phyloP scores from a whole-genome alignment of 2,329 filamentous ascomycete species.

The Xylariaceae sp. region DNA sequence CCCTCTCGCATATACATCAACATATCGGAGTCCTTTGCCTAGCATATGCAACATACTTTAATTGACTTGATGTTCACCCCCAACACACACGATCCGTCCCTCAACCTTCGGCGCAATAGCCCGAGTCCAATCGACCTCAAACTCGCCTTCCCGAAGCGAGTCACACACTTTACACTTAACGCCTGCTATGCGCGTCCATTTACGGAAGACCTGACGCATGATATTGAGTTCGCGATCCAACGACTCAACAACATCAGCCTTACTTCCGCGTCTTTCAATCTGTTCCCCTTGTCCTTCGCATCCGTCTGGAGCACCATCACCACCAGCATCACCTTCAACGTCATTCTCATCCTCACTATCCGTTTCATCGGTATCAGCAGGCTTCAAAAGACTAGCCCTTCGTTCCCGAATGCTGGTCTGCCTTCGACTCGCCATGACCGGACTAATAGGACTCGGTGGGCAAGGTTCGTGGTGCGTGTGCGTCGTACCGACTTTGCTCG shows the following conservation, averaged over 20 bases:
- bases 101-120: conserved; percentile 76
- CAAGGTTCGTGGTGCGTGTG: conserved; percentile 39
- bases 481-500: conserved; percentile 53
- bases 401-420: conserved; percentile 30
- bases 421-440: not conserved
- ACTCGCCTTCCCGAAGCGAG: conserved; percentile 55
- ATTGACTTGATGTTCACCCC: no score
- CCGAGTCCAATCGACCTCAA: conserved; percentile 70
- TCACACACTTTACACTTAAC: conserved; percentile 52
- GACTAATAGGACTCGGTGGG: conserved; percentile 10
- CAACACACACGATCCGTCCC: conserved; percentile 58
- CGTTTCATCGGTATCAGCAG: conserved; percentile 43
- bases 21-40: no score
- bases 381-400: conserved; percentile 24
- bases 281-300: no score
- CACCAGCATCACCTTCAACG: no score
- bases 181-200: conserved; percentile 68
- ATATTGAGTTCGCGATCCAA: conserved; percentile 57
- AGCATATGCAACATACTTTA: no score
- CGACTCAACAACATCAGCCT: conserved; percentile 32
- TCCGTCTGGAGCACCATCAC: no score
- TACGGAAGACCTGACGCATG: conserved; percentile 64
- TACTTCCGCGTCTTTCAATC: conserved; percentile 18
- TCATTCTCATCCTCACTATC: conserved; percentile 35
- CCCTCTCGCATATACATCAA: no score